phyloP scores from a whole-genome alignment of 805 yeast species.

The Kazachstania martiniae region DNA sequence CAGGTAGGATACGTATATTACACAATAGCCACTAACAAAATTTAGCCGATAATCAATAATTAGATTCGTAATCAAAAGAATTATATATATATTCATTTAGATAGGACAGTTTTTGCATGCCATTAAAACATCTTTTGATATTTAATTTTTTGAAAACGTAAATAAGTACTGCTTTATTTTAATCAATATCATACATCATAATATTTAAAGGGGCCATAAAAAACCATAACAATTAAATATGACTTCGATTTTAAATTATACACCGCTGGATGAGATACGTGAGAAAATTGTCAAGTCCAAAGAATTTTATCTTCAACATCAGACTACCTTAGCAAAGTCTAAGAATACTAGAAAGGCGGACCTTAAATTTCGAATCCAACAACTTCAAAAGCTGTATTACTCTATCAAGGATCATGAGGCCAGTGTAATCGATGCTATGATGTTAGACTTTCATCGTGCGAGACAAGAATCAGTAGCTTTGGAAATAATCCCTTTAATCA shows the following conservation, averaged over 20 bases:
- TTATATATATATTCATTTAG: too few relatives aligned
- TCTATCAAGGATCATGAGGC: constrained; percentile 50
- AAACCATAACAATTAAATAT: too few relatives aligned
- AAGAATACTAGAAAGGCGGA: constrained; percentile 11
- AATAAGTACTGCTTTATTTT: too few relatives aligned
- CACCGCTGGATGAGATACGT: constrained; percentile 12
- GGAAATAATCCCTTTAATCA: constrained; percentile 43
- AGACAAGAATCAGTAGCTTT: constrained; percentile 47
- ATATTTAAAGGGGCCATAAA: too few relatives aligned
- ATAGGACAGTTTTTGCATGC: too few relatives aligned
- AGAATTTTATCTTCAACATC: constrained; percentile 11
- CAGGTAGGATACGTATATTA: too few relatives aligned
- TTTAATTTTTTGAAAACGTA: too few relatives aligned
- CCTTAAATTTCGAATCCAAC: constrained; percentile 39
- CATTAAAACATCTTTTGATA: too few relatives aligned
- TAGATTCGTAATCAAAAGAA: too few relatives aligned
- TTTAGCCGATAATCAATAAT: too few relatives aligned
- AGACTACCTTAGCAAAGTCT: constrained; percentile 8
- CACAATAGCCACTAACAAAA: too few relatives aligned
- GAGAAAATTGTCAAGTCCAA: constrained; percentile 6
- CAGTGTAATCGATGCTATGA: constrained; percentile 44
- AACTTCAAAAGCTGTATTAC: constrained; percentile 56
- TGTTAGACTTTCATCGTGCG: constrained; percentile 57
- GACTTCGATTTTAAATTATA: constrained; percentile 2
- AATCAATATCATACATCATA: too few relatives aligned